Evolutionary conservation across 345 rosid species (phyloP).

Genomic region (Syzygium jambos): DNA sequence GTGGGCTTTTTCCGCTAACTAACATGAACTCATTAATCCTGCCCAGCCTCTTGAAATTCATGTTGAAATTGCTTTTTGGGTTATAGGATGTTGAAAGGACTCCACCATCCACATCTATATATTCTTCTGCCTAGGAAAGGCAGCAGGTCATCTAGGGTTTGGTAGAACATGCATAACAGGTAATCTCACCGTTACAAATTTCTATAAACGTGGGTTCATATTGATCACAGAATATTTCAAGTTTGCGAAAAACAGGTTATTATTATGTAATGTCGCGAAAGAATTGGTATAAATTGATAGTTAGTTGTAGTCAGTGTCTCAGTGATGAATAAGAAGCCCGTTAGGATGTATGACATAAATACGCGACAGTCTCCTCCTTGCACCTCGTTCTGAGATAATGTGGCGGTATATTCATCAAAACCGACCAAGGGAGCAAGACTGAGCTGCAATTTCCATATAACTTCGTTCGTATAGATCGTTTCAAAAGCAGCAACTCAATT

Average conservation of each 20-base stretch:
- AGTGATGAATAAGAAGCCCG: neutral
- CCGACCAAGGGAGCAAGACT: neutral
- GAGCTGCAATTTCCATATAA: neutral
- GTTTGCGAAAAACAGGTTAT: neutral
- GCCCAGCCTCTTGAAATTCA: neutral
- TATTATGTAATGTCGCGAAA: neutral
- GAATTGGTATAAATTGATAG: neutral
- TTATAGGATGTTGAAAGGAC: neutral
- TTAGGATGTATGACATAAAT: neutral
- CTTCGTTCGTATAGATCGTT: neutral
- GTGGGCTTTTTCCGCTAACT: neutral
- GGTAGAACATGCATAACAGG: neutral
- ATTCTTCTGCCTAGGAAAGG: neutral
- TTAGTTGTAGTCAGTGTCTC: neutral
- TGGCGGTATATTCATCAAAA: neutral
- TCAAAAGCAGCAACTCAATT: neutral
- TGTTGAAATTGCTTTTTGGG: neutral
- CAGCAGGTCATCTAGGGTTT: neutral
- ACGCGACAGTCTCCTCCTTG: accelerated
- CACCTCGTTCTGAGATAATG: neutral
- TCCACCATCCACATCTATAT: neutral
- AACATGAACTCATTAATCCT: neutral
- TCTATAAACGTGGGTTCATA: neutral
- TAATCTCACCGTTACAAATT: neutral
- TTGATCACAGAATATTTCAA: neutral